Conservation (phyloP, 2,329 filamentous ascomycete species). For the Parastagonospora nodorum region DNA sequence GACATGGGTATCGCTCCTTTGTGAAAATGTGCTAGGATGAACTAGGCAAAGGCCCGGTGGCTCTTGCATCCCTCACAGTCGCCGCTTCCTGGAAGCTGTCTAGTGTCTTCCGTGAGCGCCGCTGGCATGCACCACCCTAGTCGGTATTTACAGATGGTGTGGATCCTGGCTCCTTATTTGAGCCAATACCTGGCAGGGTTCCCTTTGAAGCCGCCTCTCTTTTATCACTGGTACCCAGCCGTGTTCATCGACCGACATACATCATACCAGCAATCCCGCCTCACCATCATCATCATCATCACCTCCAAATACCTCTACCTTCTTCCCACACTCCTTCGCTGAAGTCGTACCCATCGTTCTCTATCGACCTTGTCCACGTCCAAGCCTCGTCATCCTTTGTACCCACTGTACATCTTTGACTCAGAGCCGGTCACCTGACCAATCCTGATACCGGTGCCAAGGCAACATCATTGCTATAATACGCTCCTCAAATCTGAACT, state of each 20-base stretch:
- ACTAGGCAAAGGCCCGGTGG: conserved; percentile 18
- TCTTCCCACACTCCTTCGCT: conserved; percentile 29
- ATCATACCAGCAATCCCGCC: conserved; percentile 45
- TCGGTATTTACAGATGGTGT: conserved; percentile 45
- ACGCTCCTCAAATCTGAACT: conserved; percentile 3
- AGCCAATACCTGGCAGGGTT: conserved; percentile 35
- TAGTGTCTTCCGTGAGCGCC: conserved; percentile 33
- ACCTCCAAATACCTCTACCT: conserved; percentile 20
- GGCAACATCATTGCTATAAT: conserved; percentile 12
- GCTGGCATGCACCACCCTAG: conserved; percentile 40
- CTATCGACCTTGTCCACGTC: conserved; percentile 10
- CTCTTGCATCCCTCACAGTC: conserved; percentile 26
- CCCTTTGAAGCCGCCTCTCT: conserved; percentile 16
- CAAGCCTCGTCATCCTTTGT: conserved; percentile 12
- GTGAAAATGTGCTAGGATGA: conserved; percentile 22
- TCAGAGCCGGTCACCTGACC: conserved; percentile 27
- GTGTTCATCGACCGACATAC: conserved; percentile 39
- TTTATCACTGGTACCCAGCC: conserved; percentile 45
- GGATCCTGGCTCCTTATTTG: conserved; percentile 9
- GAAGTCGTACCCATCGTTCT: conserved; percentile 18
- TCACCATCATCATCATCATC: conserved; percentile 12
- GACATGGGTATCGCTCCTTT: conserved; percentile 34
- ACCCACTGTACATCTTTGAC: conserved; percentile 1
- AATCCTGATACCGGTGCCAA: not conserved
- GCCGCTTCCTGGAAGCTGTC: conserved; percentile 29